A percentile compares a stretch with the other conserved stretches of the same genome.
These are phyloP conservation scores for Plenodomus lindquistii DNA, from an alignment of 2,329 filamentous ascomycete species.

Conservation along the genomic window DNA sequence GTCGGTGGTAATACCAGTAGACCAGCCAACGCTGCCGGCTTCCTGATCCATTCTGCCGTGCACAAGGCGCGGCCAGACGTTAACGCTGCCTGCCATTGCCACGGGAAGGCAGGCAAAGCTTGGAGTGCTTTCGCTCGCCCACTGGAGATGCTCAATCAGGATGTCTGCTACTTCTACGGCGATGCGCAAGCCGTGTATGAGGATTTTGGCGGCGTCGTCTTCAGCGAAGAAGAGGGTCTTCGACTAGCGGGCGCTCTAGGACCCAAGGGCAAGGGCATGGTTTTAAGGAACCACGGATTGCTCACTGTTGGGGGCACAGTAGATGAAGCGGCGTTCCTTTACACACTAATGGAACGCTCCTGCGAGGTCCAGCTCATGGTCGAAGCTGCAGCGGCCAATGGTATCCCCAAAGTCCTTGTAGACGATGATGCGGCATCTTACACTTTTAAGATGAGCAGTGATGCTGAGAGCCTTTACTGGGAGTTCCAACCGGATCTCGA, in stretches of 20 bases:
- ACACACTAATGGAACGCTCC: conserved; percentile 68
- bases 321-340: conserved; percentile 73
- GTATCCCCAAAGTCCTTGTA: conserved; percentile 57
- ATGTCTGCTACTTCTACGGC: conserved; percentile 66
- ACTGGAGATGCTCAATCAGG: conserved; percentile 73
- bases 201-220: conserved; percentile 66
- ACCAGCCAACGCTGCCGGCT: conserved; percentile 69
- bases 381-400: conserved; percentile 66
- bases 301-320: conserved; percentile 72
- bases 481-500: conserved; percentile 58
- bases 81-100: conserved; percentile 69
- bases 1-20: conserved; percentile 64
- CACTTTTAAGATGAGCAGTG: conserved; percentile 55
- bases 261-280: conserved; percentile 62
- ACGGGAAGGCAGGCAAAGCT: conserved; percentile 67
- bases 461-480: conserved; percentile 55
- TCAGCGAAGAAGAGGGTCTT: conserved; percentile 66
- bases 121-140: conserved; percentile 68
- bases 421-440: conserved; percentile 60
- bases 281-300: conserved; percentile 73
- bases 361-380: conserved; percentile 70
- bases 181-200: conserved; percentile 67
- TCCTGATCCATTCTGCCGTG: conserved; percentile 70
- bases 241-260: conserved; percentile 67
- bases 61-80: conserved; percentile 68